Conservation (phyloP, 345 rosid genomes). For the Ricinus communis region DNA sequence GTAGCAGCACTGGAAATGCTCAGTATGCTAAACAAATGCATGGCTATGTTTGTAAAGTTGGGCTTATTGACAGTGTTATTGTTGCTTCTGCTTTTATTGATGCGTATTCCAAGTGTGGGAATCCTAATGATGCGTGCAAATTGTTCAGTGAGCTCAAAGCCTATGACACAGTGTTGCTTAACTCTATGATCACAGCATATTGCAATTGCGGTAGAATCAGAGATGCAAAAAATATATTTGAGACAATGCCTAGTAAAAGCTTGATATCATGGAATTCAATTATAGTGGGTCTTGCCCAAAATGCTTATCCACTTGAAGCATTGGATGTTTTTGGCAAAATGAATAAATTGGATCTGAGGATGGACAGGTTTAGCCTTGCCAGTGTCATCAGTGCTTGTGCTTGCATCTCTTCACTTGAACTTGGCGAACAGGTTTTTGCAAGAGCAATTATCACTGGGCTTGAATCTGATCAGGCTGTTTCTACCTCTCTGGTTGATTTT, state of each 20-base stretch:
- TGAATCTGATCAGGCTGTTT: constrained; percentile 51
- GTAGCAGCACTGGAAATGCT: constrained; percentile 37
- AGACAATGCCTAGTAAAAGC: constrained; percentile 51
- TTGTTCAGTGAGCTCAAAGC: constrained; percentile 55
- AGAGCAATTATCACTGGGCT: constrained; percentile 59
- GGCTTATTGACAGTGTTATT: constrained; percentile 37
- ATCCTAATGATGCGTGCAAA: constrained; percentile 60
- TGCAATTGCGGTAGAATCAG: constrained; percentile 69
- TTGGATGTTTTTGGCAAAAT: constrained; percentile 60
- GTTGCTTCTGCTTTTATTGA: constrained; percentile 49
- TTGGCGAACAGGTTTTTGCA: constrained; percentile 78
- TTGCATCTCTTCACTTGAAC: constrained; percentile 53
- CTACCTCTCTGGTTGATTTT: constrained; percentile 78
- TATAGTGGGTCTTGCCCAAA: constrained; percentile 67
- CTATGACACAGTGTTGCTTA: constrained; percentile 70
- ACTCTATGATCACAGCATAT: constrained; percentile 73
- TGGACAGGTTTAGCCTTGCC: constrained; percentile 69
- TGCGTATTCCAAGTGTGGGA: constrained; percentile 58
- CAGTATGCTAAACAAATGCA: constrained; percentile 45
- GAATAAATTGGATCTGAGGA: constrained; percentile 52
- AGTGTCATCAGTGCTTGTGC: constrained; percentile 73
- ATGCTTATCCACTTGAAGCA: constrained; percentile 68
- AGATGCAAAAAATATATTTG: constrained; percentile 63
- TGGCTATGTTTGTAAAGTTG: constrained; percentile 52
- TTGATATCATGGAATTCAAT: constrained; percentile 93